phyloP scores from a whole-genome alignment of 345 rosid genomes.

The Salix arbutifolia region DNA sequence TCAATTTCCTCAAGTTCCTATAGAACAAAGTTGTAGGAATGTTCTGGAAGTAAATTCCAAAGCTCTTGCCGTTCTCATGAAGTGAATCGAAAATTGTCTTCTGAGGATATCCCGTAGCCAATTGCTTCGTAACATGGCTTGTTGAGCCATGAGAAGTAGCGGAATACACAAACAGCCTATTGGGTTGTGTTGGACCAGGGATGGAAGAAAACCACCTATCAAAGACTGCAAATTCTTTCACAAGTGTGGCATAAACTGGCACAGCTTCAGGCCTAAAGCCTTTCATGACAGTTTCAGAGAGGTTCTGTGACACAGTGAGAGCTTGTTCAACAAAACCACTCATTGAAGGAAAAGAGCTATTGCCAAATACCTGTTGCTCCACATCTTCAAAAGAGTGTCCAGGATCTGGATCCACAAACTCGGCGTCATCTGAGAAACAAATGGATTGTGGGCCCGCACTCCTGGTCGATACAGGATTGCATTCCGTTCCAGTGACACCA shows the following conservation, averaged over 20 bases:
- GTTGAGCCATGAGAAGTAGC: constrained; percentile 97
- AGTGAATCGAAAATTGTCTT: constrained; percentile 90
- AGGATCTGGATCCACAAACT: constrained; percentile 96
- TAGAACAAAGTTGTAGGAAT: constrained; percentile 83
- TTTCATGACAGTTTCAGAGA: constrained; percentile 78
- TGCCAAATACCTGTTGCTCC: constrained; percentile 73
- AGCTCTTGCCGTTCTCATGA: constrained; percentile 51
- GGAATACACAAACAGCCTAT: constrained; percentile 79
- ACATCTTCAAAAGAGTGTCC: constrained; percentile 94
- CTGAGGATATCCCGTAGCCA: constrained; percentile 83
- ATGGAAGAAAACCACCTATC: constrained; percentile 95
- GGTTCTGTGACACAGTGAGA: constrained; percentile 58
- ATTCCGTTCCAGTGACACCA: constrained; percentile 86
- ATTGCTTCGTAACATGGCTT: constrained; percentile 69
- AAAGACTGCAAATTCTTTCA: constrained; percentile 70
- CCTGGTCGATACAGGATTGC: constrained; percentile 65
- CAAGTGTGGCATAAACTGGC: constrained; percentile 62
- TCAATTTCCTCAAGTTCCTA: constrained; percentile 76
- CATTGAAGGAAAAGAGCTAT: constrained; percentile 71
- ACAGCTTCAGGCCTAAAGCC: constrained; percentile 74
- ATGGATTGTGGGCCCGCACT: constrained; percentile 37
- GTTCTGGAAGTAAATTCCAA: constrained; percentile 77
- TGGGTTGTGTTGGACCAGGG: constrained; percentile 98
- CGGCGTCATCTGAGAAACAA: constrained; percentile 84
- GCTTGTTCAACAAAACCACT: constrained; percentile 91